Percentiles rank a stretch among this genome's conserved stretches.
Conservation (phyloP, 2,329 filamentous ascomycete species). For the Neofusicoccum kwambonambiense region DNA sequence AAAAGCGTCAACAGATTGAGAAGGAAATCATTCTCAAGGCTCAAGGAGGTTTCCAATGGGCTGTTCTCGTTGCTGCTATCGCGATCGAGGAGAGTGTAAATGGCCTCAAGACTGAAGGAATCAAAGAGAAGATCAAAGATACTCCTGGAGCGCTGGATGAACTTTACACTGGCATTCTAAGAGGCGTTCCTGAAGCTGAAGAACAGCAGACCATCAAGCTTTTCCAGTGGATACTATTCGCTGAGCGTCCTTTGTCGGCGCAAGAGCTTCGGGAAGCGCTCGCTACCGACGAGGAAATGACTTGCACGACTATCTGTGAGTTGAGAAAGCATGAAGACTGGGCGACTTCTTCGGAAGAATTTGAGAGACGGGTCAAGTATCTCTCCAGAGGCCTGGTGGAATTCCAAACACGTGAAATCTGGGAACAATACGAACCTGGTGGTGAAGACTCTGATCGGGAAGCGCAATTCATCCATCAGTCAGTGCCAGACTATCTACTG, state of each 20-base stretch:
- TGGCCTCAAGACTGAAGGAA: background rate
- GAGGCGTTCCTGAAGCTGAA: background rate
- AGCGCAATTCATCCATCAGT: slow-evolving; percentile 24
- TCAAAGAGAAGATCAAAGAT: background rate
- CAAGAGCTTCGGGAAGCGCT: slow-evolving; percentile 23
- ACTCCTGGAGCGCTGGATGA: background rate
- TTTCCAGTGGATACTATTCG: background rate
- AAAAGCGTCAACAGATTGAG: background rate
- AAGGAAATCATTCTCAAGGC: background rate
- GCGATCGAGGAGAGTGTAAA: background rate
- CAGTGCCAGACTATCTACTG: slow-evolving; percentile 22
- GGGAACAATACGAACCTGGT: slow-evolving; percentile 21
- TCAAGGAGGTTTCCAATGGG: background rate
- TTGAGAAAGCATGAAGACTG: background rate
- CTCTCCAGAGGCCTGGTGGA: slow-evolving; percentile 21
- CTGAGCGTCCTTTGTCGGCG: slow-evolving; percentile 3
- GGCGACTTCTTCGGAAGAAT: background rate
- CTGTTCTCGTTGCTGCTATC: background rate
- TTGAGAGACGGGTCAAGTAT: slow-evolving; percentile 21
- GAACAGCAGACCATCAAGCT: background rate
- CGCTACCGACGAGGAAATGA: slow-evolving; percentile 20
- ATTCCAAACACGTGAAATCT: slow-evolving; percentile 19
- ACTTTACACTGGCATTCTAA: background rate
- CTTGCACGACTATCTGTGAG: background rate
- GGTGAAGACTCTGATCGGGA: slow-evolving; percentile 21